Percentiles rank a stretch among this genome's conserved stretches.
Conservation (phyloP, 257 asterid species). For the Eustoma russellianum region DNA sequence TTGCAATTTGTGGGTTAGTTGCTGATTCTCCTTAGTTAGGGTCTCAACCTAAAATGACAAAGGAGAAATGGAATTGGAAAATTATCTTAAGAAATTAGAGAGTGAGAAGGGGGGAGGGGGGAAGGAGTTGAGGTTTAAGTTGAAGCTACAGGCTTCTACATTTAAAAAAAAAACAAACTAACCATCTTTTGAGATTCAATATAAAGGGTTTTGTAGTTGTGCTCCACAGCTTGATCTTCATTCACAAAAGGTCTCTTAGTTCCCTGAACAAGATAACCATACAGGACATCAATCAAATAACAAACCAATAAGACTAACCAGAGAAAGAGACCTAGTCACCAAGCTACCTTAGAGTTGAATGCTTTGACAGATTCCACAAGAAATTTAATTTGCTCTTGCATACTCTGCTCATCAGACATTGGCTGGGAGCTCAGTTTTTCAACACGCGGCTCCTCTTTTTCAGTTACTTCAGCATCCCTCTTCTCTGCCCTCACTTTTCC, state of each 20-base stretch:
- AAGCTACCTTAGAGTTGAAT: slow-evolving; percentile 22
- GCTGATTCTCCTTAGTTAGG: slow-evolving; percentile 9
- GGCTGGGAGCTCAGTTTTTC: slow-evolving; percentile 4
- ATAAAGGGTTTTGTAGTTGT: slow-evolving; percentile 32
- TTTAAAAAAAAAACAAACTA: not conserved
- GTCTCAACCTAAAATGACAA: slow-evolving; percentile 9
- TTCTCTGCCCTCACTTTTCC: slow-evolving; percentile 2
- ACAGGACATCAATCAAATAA: not conserved
- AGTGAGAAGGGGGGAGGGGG: not conserved
- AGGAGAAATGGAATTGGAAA: not conserved
- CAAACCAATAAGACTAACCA: not conserved
- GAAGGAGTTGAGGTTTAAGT: no score
- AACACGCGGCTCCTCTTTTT: slow-evolving; percentile 7
- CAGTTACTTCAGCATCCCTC: slow-evolving; percentile 13
- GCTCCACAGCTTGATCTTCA: slow-evolving; percentile 11
- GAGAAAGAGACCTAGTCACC: not conserved
- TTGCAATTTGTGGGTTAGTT: slow-evolving; percentile 14
- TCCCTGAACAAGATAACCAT: slow-evolving; percentile 15
- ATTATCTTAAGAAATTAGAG: not conserved
- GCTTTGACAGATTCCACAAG: slow-evolving; percentile 21
- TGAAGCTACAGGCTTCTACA: no score
- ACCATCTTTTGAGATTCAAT: slow-evolving; percentile 39
- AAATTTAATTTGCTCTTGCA: slow-evolving; percentile 32
- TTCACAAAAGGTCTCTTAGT: not conserved
- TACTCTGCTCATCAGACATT: not conserved